A percentile compares a stretch with the other conserved stretches of the same genome.
These are phyloP conservation scores for Lachnellula occidentalis DNA, from an alignment of 2,329 filamentous ascomycete species.

Conservation along the genomic window DNA sequence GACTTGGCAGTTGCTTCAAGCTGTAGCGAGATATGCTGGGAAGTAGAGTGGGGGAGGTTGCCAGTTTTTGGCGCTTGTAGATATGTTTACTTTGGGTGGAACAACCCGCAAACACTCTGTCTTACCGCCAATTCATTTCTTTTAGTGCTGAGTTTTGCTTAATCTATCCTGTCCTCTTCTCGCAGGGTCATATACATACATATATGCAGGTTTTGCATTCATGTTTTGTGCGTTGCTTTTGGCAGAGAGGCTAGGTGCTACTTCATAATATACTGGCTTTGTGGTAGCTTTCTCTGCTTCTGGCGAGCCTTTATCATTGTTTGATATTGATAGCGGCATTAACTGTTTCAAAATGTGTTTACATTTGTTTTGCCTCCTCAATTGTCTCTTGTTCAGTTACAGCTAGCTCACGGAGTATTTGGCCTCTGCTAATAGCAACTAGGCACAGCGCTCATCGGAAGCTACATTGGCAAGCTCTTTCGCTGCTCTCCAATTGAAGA, in stretches of 20 bases:
- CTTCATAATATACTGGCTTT: too few relatives aligned
- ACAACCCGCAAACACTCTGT: background rate
- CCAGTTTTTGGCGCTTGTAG: background rate
- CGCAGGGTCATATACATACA: too few relatives aligned
- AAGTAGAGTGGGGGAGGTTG: background rate
- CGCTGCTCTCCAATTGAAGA: constrained; percentile 84
- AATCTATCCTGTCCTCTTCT: too few relatives aligned
- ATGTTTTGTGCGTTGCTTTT: too few relatives aligned
- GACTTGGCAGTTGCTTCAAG: background rate
- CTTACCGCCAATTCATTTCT: background rate
- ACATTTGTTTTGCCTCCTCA: background rate
- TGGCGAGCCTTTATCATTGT: too few relatives aligned
- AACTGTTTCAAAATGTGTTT: too few relatives aligned
- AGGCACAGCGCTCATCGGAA: constrained; percentile 75
- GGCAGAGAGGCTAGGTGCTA: too few relatives aligned
- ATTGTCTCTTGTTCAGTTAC: background rate
- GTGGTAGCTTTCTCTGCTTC: too few relatives aligned
- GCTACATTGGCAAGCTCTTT: constrained; percentile 90
- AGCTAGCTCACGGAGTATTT: background rate
- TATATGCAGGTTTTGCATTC: too few relatives aligned
- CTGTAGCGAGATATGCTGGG: too few relatives aligned
- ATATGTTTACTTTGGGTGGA: background rate
- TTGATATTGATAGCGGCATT: too few relatives aligned
- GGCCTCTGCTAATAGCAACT: background rate
- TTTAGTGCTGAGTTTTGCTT: too few relatives aligned